Evolutionary conservation across 129 eudicot genomes (phyloP).

Genomic region (Flaveria bidentis): DNA sequence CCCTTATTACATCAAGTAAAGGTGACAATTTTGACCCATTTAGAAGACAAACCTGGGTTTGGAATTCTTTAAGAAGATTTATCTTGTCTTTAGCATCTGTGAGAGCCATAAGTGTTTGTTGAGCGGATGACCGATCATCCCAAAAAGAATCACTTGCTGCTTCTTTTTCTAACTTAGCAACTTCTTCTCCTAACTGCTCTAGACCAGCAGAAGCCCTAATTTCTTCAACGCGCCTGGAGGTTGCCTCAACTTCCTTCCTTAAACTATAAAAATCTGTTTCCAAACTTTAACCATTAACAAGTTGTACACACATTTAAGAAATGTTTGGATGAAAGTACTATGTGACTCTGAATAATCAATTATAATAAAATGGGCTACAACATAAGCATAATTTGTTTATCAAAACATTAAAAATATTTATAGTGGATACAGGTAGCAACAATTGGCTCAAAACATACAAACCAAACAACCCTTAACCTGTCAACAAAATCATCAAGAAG

Average conservation of each 20-base stretch:
- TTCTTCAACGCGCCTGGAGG: conserved; percentile 71
- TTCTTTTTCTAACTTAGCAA: conserved; percentile 67
- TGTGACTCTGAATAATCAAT: neutral
- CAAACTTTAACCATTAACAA: conserved; percentile 13
- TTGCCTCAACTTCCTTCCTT: conserved; percentile 74
- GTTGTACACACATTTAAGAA: neutral
- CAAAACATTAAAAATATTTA: neutral
- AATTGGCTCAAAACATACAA: neutral
- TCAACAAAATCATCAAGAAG: neutral
- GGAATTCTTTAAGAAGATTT: conserved; percentile 77
- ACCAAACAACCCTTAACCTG: conserved; percentile 3
- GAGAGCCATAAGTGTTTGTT: conserved; percentile 77
- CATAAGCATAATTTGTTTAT: neutral
- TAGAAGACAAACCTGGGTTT: conserved; percentile 55
- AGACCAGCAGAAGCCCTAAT: conserved; percentile 83
- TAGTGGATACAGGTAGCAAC: neutral
- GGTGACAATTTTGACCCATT: neutral
- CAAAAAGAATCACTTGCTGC: conserved; percentile 73
- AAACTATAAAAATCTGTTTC: conserved; percentile 77
- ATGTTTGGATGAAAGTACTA: neutral
- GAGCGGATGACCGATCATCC: conserved; percentile 94
- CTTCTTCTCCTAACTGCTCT: conserved; percentile 66
- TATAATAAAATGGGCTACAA: neutral
- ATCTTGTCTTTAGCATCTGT: conserved; percentile 89
- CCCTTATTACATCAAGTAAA: neutral